Conservation (phyloP, 192 early-diverging fungal species). For the Neocallimastix lanati region DNA sequence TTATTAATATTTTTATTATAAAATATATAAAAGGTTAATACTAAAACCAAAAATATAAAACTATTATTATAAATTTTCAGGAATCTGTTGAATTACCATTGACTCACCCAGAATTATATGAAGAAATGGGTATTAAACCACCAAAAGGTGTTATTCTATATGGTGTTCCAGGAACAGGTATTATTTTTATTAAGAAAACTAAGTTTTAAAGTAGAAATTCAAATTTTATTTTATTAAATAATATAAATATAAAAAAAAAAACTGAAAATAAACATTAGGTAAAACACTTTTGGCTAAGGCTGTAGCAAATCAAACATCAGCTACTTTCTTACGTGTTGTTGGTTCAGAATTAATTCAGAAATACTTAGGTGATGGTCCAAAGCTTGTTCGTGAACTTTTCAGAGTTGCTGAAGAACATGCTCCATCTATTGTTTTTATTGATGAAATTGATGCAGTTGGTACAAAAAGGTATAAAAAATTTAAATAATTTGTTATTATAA, state of each 20-base stretch:
- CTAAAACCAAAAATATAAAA: too few species aligned
- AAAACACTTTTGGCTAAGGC: constrained; percentile 96
- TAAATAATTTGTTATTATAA: not conserved
- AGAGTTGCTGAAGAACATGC: constrained; percentile 87
- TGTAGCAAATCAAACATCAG: constrained; percentile 93
- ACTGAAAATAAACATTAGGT: constrained; percentile 10
- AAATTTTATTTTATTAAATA: too few species aligned
- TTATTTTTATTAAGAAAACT: not conserved
- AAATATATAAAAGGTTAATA: too few species aligned
- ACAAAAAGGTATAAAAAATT: constrained; percentile 72
- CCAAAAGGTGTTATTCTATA: constrained; percentile 95
- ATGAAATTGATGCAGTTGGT: constrained; percentile 96
- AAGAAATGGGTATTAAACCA: constrained; percentile 97
- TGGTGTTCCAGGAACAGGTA: constrained; percentile 72
- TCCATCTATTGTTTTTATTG: constrained; percentile 97
- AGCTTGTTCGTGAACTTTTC: constrained; percentile 94
- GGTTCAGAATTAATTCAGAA: constrained; percentile 98
- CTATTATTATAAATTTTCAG: constrained; percentile 10
- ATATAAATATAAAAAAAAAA: too few species aligned
- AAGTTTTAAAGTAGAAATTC: not conserved
- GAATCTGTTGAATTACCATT: constrained; percentile 93
- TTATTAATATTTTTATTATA: too few species aligned
- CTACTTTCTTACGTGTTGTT: constrained; percentile 91
- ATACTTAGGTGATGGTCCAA: constrained; percentile 96
- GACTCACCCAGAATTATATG: constrained; percentile 91